These are phyloP conservation scores for Vaucheria bursata DNA, from an alignment of 352 stramenopile genomes.

Conservation along the genomic window DNA sequence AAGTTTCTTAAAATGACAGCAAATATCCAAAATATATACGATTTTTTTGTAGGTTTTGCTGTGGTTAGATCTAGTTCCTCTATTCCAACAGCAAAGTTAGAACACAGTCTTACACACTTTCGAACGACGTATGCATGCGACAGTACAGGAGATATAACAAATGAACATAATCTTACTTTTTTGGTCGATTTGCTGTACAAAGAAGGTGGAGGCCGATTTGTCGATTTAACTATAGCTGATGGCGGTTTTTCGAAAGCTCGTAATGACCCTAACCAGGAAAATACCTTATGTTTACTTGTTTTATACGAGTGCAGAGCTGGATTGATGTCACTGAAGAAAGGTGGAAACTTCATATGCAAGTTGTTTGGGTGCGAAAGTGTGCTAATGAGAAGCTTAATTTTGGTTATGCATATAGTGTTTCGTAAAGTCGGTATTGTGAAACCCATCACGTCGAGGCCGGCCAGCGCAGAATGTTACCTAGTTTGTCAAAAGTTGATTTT, in stretches of 20 bases:
- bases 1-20: too few species aligned
- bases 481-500: conserved; percentile 15
- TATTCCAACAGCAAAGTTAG: too few species aligned
- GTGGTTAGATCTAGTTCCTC: too few species aligned
- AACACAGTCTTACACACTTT: conserved; percentile 9
- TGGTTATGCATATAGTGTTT: conserved; percentile 18
- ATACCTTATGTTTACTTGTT: conserved; percentile 13
- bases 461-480: conserved; percentile 29
- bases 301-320: conserved; percentile 16
- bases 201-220: neutral
- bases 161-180: conserved; percentile 19
- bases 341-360: conserved; percentile 32
- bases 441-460: conserved; percentile 22
- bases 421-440: conserved; percentile 25
- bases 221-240: conserved; percentile 32
- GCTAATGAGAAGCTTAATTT: conserved; percentile 16
- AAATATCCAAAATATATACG: too few species aligned
- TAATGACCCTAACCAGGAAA: conserved; percentile 14
- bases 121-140: conserved; percentile 16
- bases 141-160: conserved; percentile 23
- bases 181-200: conserved; percentile 13
- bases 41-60: too few species aligned
- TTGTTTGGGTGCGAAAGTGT: conserved; percentile 22
- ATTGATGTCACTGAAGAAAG: conserved; percentile 16
- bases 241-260: conserved; percentile 18